These are phyloP conservation scores for Paratrypanosoma confusum DNA, from an alignment of 208 protist species.

Conservation along the genomic window DNA sequence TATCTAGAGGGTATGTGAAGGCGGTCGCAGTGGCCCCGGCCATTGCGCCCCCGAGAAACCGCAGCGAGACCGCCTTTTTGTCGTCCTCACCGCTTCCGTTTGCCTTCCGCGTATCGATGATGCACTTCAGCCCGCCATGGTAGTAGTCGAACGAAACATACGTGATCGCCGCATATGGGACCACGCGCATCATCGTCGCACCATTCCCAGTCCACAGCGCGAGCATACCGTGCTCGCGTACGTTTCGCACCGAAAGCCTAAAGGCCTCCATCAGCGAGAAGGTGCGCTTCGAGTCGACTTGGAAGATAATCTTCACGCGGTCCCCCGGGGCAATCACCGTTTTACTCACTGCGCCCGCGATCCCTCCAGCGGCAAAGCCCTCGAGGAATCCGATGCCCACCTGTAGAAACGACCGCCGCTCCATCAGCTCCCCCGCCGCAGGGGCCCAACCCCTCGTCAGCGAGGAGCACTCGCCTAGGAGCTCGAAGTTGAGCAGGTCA, in stretches of 20 bases:
- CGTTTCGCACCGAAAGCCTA: constrained; percentile 55
- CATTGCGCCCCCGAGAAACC: constrained; percentile 78
- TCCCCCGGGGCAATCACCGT: constrained; percentile 90
- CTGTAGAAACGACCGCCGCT: constrained; percentile 19
- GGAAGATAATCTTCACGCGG: constrained; percentile 93
- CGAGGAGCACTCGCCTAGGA: constrained; percentile 53
- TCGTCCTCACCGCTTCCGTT: constrained; percentile 20
- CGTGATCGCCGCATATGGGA: constrained; percentile 91
- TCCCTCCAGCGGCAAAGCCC: constrained; percentile 86
- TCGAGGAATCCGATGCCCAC: constrained; percentile 67
- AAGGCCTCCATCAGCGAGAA: constrained; percentile 64
- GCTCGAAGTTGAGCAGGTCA: constrained; percentile 44
- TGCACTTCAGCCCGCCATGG: constrained; percentile 23
- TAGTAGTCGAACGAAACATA: constrained; percentile 90
- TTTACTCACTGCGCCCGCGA: constrained; percentile 90
- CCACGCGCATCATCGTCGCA: constrained; percentile 90
- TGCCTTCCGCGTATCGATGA: constrained; percentile 6
- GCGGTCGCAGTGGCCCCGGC: constrained; percentile 88
- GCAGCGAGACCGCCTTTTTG: constrained; percentile 38
- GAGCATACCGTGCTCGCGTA: constrained; percentile 66
- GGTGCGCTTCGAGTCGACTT: constrained; percentile 65
- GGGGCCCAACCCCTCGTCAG: constrained; percentile 6
- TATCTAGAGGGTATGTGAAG: constrained; percentile 90
- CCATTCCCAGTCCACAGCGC: constrained; percentile 93
- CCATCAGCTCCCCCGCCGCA: too few species aligned